A percentile compares a stretch with the other conserved stretches of the same genome.
Conservation (phyloP, 106 monocot species). For the Agapanthus africanus region DNA sequence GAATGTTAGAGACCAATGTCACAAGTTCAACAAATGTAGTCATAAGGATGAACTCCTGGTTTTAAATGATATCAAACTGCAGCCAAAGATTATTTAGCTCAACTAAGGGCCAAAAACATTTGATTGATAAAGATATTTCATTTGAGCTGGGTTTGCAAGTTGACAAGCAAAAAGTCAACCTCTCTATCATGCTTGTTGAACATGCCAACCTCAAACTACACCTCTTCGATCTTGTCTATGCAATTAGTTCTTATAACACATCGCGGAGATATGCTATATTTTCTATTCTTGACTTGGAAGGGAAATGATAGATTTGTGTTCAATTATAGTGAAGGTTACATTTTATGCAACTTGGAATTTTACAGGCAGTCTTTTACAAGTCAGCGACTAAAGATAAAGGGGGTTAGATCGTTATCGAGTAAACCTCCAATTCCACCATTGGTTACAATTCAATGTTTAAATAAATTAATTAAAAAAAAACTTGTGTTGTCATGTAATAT, state of each 20-base stretch:
- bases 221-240: not conserved
- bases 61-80: too few species aligned
- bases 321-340: not conserved
- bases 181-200: not conserved
- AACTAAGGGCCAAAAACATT: not conserved
- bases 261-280: not conserved
- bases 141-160: not conserved
- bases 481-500: not conserved
- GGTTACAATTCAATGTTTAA: too few species aligned
- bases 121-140: not conserved
- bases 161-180: not conserved
- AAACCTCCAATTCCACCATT: too few species aligned
- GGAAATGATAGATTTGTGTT: not conserved
- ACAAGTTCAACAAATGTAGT: too few species aligned
- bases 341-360: not conserved
- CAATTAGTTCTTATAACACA: not conserved
- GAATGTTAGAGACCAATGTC: too few species aligned
- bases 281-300: not conserved
- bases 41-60: too few species aligned
- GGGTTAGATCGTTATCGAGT: not conserved
- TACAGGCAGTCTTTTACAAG: not conserved
- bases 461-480: too few species aligned
- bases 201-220: not conserved
- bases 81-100: not conserved
- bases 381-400: conserved; percentile 6